Base-by-base conservation (phyloP, 2,329 filamentous ascomycete species). In the Orbilia ellipsospora region DNA sequence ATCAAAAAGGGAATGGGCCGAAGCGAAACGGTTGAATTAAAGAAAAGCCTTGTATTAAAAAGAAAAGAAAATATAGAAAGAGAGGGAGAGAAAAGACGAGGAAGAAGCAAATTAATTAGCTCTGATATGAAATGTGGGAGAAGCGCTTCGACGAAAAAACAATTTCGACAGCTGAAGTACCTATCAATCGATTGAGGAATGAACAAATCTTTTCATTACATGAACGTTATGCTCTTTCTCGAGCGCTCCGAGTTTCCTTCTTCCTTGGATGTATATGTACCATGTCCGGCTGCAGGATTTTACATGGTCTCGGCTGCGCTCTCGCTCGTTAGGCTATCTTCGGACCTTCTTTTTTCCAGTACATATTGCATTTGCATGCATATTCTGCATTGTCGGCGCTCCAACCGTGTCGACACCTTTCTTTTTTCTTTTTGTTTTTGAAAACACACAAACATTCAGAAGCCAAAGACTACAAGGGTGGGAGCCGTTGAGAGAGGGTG, bases 321-420 rank as follows among this genome's bases (percentile, higher is more conserved):
- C 64, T 74, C 70, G 70, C 63, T 74, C 70, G 70, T 74, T 74
- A 74, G 70, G 63, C 52, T 74, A 74, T 64, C 70, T 31, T 74
- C 70, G 70, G 70, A 74, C 70, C 70, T 74, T 74, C 70, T 62
- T 74, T 74, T 74, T 74, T 74, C 70, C 70, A 64, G 52, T 68
- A 40, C 70, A 68, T 18, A 60, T 61, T 66, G 68, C 68, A 73
- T 66, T 68, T 73, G 61, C 68, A 65, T 67, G 70, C 70, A 64
- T 62, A 44, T 45, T 57, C 57, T 64, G 52, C 70, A 59, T 16
- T 52, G 7, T 63, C 63, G 52, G 63, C 70, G 70, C 65, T 68
- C 57, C 51, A 74, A 59, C 57, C 63, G 44, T 68, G 44, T 65
- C 10, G 5, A 36, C 31, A 36, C 31, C 31, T 36, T 36, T 10